A percentile compares a stretch with the other conserved stretches of the same genome.
phyloP scores from a whole-genome alignment of 78 protist species.

The Tieghemostelium lacteum region DNA sequence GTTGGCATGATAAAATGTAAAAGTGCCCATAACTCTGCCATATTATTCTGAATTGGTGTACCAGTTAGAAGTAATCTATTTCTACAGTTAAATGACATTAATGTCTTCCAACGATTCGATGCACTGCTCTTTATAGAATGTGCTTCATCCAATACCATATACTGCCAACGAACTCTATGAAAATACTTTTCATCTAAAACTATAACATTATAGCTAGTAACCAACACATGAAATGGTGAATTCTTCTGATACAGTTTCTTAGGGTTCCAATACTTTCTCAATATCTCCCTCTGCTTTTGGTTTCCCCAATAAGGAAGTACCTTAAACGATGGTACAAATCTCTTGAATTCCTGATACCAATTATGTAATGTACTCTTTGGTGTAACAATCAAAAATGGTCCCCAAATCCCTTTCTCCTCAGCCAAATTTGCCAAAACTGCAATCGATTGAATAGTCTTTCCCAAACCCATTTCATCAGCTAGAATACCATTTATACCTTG shows the following conservation, averaged over 20 bases:
- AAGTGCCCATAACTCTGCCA: constrained; percentile 95
- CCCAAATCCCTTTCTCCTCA: constrained; percentile 65
- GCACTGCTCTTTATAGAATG: constrained; percentile 93
- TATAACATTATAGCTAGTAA: constrained; percentile 85
- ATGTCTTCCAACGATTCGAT: constrained; percentile 86
- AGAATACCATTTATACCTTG: constrained; percentile 97
- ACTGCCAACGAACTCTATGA: constrained; percentile 83
- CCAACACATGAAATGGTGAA: constrained; percentile 91
- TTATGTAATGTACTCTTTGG: constrained; percentile 93
- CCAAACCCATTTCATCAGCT: constrained; percentile 95
- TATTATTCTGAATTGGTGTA: constrained; percentile 93
- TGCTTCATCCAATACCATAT: constrained; percentile 98
- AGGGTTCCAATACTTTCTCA: constrained; percentile 91
- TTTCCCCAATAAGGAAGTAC: constrained; percentile 71
- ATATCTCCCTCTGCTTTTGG: constrained; percentile 56
- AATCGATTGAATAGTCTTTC: constrained; percentile 97
- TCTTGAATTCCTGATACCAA: constrained; percentile 94
- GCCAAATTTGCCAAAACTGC: constrained; percentile 91
- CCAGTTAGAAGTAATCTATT: constrained; percentile 98
- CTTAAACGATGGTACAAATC: constrained; percentile 89
- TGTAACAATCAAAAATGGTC: constrained; percentile 93
- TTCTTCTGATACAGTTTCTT: constrained; percentile 90
- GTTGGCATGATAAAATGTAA: constrained; percentile 96
- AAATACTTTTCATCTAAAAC: constrained; percentile 89
- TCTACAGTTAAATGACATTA: constrained; percentile 87